These are phyloP conservation scores for Stipa capillata DNA, from an alignment of 176 grass and related monocot species.

Conservation along the genomic window DNA sequence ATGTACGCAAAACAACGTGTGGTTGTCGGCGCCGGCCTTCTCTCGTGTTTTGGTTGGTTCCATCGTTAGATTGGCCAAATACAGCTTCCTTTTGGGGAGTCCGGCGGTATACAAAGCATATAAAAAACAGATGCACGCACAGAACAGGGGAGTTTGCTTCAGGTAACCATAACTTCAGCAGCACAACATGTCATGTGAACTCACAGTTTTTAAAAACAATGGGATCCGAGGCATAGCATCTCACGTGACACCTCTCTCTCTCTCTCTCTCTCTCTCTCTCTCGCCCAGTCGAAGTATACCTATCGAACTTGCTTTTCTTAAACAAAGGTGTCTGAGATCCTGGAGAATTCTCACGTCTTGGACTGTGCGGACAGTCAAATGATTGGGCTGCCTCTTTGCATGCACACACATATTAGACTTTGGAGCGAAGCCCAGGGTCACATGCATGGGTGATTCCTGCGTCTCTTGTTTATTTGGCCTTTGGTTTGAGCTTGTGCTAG, in stretches of 20 bases:
- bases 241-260: constrained; percentile 23
- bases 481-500: neutral
- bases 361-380: constrained; percentile 18
- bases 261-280: neutral
- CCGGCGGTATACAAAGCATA: neutral
- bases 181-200: neutral
- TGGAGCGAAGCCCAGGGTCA: neutral
- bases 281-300: neutral
- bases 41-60: neutral
- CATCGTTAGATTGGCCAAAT: neutral
- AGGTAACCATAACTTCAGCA: neutral
- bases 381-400: constrained; percentile 14
- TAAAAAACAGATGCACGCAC: neutral
- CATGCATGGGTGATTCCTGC: neutral
- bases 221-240: neutral
- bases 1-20: neutral
- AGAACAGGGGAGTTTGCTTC: constrained; percentile 27
- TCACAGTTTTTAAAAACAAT: too few species aligned
- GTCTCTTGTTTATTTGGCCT: neutral
- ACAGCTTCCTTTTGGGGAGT: neutral
- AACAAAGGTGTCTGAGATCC: constrained; percentile 8
- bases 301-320: neutral
- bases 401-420: neutral
- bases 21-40: neutral
- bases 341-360: constrained; percentile 18